These are phyloP conservation scores for barley (Hordeum vulgare) DNA, from an alignment of 176 grass and related monocot genomes.

Conservation along the genomic window DNA sequence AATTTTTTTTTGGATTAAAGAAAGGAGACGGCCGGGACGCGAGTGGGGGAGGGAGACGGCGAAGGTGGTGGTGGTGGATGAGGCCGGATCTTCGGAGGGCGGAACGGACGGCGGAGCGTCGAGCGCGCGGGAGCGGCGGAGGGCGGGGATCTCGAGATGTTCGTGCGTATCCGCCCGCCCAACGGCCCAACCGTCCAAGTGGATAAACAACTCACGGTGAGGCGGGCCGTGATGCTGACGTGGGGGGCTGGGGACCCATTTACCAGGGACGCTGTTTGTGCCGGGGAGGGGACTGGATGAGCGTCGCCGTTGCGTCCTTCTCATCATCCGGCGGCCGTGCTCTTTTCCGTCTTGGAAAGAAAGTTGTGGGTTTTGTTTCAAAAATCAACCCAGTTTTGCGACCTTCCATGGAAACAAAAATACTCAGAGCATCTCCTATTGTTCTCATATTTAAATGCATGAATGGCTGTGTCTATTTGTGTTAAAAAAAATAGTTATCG, in stretches of 20 bases:
- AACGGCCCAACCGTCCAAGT: conserved; percentile 28
- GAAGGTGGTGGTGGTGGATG: conserved; percentile 10
- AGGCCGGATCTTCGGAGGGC: conserved; percentile 10
- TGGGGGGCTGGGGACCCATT: background rate
- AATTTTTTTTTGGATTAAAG: conserved; percentile 22
- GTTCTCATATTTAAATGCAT: too few species aligned
- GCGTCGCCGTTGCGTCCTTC: background rate
- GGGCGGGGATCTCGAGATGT: conserved; percentile 21
- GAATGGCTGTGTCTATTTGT: too few species aligned
- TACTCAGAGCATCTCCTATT: too few species aligned
- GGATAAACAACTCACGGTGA: conserved; percentile 32
- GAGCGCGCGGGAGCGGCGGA: conserved; percentile 20
- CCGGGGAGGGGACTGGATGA: background rate
- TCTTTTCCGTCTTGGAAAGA: background rate
- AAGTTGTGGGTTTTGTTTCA: background rate
- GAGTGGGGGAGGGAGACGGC: conserved; percentile 4
- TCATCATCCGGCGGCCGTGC: background rate
- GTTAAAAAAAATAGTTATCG: too few species aligned
- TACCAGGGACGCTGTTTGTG: background rate
- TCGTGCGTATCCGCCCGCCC: background rate
- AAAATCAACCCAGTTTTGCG: background rate
- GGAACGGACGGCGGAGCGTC: conserved; percentile 34
- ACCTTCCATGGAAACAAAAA: too few species aligned
- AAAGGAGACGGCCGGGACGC: conserved; percentile 26
- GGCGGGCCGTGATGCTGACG: conserved; percentile 26